Percentiles rank a stretch among this genome's conserved stretches.
phyloP scores from a whole-genome alignment of 805 yeast genomes.

The Yarrowia sp. region DNA sequence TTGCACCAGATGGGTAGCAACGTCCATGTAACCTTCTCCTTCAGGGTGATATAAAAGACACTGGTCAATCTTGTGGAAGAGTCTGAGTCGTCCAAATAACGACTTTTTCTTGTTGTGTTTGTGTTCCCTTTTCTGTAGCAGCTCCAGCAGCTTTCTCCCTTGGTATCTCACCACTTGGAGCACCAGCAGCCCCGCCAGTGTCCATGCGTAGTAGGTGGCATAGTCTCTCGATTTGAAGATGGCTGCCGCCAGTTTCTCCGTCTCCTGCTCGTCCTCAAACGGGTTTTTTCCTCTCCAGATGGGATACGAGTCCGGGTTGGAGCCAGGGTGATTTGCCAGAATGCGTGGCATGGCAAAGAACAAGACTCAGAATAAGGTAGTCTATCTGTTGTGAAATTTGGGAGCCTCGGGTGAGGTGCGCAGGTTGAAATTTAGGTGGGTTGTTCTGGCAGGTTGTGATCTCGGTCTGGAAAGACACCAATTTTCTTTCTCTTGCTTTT shows the following conservation, averaged over 20 bases:
- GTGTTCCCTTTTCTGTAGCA: neutral
- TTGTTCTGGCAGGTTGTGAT: neutral
- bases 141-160: neutral
- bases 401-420: too few relatives aligned
- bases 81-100: neutral
- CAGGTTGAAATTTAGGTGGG: neutral
- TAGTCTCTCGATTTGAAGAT: slow-evolving; percentile 24
- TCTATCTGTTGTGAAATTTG: neutral
- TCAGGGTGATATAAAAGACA: slow-evolving; percentile 25
- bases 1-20: slow-evolving; percentile 2
- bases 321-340: slow-evolving; percentile 11
- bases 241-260: slow-evolving; percentile 6
- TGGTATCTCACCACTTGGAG: slow-evolving; percentile 18
- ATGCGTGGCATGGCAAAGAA: slow-evolving; percentile 25
- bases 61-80: slow-evolving; percentile 27
- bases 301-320: slow-evolving; percentile 4
- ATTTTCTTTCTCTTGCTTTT: too few relatives aligned
- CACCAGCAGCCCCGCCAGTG: slow-evolving; percentile 15
- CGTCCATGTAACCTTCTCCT: slow-evolving; percentile 13
- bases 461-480: too few relatives aligned
- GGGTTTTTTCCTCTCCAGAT: slow-evolving; percentile 25
- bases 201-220: slow-evolving; percentile 14
- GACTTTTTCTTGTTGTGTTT: neutral
- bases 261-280: slow-evolving; percentile 24
- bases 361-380: neutral